phyloP scores from a whole-genome alignment of 1,284 basidiomycete species.

The Quambalaria eucalypti region DNA sequence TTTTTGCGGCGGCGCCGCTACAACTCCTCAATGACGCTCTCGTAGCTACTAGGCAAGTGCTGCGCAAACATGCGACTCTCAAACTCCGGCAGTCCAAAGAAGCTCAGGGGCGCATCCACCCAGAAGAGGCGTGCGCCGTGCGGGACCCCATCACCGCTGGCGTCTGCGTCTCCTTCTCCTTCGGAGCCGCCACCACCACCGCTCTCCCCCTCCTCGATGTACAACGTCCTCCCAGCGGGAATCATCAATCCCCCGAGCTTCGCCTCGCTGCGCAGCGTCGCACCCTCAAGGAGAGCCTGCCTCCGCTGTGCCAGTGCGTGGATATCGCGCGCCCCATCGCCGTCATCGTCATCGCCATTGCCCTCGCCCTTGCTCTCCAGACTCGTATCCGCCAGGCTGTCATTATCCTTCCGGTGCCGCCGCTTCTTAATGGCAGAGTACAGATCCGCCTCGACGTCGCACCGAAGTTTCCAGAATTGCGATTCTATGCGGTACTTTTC shows the following conservation, averaged over 20 bases:
- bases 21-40: constrained; percentile 31
- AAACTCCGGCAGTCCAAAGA: constrained; percentile 41
- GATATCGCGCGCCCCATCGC: constrained; percentile 9
- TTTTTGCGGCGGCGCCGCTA: neutral
- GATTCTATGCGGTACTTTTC: constrained; percentile 29
- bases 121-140: constrained; percentile 15
- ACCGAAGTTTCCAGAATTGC: constrained; percentile 38
- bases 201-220: constrained; percentile 22
- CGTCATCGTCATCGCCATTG: neutral
- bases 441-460: constrained; percentile 42
- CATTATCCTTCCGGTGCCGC: constrained; percentile 10
- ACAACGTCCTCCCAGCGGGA: constrained; percentile 33
- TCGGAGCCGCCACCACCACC: neutral
- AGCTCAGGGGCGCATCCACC: constrained; percentile 31
- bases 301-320: constrained; percentile 32
- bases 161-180: neutral
- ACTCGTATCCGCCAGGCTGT: neutral
- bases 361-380: neutral
- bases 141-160: neutral
- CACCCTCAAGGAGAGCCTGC: constrained; percentile 28
- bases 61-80: constrained; percentile 31
- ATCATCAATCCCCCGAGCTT: constrained; percentile 33
- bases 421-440: constrained; percentile 36
- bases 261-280: constrained; percentile 34
- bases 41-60: constrained; percentile 44